These are phyloP conservation scores for Fusarium sp. DNA, from an alignment of 2,329 filamentous ascomycete species.

Conservation along the genomic window DNA sequence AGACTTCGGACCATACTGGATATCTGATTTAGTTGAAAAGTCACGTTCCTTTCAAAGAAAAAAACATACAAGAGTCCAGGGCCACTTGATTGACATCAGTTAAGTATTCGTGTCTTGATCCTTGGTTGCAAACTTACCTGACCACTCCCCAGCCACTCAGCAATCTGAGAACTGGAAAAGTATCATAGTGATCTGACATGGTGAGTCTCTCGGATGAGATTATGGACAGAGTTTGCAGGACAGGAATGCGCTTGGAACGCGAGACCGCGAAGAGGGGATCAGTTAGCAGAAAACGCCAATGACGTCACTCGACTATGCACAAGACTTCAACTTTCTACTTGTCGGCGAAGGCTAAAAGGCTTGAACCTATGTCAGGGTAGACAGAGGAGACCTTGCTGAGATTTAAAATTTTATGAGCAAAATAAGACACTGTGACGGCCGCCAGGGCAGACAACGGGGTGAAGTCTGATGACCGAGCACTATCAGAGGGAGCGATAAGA, in stretches of 20 bases:
- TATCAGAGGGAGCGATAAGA: not conserved
- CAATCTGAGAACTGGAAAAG: not conserved
- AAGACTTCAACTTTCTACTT: not conserved
- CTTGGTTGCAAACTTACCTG: not conserved
- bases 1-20: not conserved
- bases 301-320: not conserved
- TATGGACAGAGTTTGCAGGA: not conserved
- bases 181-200: not conserved
- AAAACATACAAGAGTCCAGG: conserved; percentile 7
- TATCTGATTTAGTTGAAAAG: accelerated
- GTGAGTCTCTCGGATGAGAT: accelerated
- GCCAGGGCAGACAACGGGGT: not conserved
- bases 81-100: not conserved
- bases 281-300: not conserved
- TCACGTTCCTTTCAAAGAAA: accelerated
- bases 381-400: not conserved
- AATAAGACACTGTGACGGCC: not conserved
- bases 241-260: not conserved
- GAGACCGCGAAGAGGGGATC: no score
- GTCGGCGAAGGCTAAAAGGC: no score
- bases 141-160: conserved; percentile 16
- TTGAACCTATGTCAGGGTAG: accelerated
- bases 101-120: not conserved
- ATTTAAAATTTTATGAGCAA: not conserved
- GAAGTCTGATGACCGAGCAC: not conserved